Percentiles rank a stretch among this genome's conserved stretches.
Evolutionary conservation across 371 early-diverging fungal genomes (phyloP).

Genomic region (Dichotomocladium elegans): DNA sequence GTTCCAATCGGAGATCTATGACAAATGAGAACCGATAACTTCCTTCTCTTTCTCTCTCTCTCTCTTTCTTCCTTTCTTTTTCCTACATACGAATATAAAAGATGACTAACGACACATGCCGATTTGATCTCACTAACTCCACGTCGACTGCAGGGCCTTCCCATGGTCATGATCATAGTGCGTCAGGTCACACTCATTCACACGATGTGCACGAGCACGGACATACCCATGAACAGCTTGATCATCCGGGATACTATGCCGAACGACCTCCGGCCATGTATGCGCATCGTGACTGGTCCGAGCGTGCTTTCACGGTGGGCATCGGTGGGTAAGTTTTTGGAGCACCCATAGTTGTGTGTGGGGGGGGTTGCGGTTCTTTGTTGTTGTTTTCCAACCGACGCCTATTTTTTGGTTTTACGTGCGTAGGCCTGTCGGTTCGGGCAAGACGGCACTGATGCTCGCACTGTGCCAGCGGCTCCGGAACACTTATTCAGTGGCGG

Average conservation of each 20-base stretch:
- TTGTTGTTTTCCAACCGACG: too few species aligned
- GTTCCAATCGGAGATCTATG: too few species aligned
- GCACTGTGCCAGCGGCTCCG: conserved; percentile 82
- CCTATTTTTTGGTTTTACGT: background rate
- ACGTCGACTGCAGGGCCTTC: conserved; percentile 10
- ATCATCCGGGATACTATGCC: conserved; percentile 81
- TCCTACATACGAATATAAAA: too few species aligned
- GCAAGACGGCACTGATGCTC: conserved; percentile 93
- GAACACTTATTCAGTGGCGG: conserved; percentile 75
- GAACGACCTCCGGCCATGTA: conserved; percentile 73
- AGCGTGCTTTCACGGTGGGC: conserved; percentile 92
- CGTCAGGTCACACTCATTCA: conserved; percentile 25
- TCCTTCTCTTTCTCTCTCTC: too few species aligned
- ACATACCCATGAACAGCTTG: conserved; percentile 83
- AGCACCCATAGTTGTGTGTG: background rate
- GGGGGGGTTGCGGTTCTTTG: too few species aligned
- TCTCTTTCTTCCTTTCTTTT: conserved; percentile 4
- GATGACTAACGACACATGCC: conserved; percentile 24
- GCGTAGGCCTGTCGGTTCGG: conserved; percentile 85
- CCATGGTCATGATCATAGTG: conserved; percentile 29
- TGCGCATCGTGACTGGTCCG: conserved; percentile 78
- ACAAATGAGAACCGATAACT: too few species aligned
- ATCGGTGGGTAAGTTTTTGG: conserved; percentile 78
- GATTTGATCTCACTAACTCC: conserved; percentile 26
- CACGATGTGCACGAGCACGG: conserved; percentile 47